Evolutionary conservation across 2,329 filamentous ascomycete genomes (phyloP).

Genomic region (Exserohilum turcica): DNA sequence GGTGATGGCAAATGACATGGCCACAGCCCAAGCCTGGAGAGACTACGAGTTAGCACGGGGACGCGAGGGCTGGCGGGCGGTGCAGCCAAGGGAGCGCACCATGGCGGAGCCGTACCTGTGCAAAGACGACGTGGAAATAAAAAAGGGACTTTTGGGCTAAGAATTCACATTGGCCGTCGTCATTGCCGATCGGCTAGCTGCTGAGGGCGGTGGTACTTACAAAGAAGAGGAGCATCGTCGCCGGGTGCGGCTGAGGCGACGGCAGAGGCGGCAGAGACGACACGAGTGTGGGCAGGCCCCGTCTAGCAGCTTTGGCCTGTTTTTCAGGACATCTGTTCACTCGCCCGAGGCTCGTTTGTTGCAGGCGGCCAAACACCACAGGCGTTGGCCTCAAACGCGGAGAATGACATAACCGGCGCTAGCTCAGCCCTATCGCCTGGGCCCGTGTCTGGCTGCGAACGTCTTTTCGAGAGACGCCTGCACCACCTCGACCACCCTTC

Average conservation of each 20-base stretch:
- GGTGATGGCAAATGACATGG: conserved; percentile 46
- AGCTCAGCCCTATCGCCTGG: conserved; percentile 37
- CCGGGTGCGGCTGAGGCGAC: background rate
- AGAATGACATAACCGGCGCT: conserved; percentile 35
- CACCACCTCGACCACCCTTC: conserved; percentile 15
- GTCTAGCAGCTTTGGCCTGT: background rate
- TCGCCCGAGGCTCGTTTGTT: background rate
- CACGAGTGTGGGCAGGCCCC: background rate
- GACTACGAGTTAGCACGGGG: conserved; percentile 28
- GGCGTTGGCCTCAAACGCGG: conserved; percentile 20
- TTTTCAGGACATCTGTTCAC: conserved; percentile 18
- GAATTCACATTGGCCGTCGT: conserved; percentile 37
- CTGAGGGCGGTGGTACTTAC: conserved; percentile 28
- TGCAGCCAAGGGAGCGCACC: conserved; percentile 19
- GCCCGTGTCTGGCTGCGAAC: conserved; percentile 23
- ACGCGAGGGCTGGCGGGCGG: conserved; percentile 4
- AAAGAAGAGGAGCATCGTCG: conserved; percentile 24
- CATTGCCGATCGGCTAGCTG: conserved; percentile 40
- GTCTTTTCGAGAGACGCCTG: conserved; percentile 24
- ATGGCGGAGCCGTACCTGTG: conserved; percentile 30
- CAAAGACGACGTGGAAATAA: conserved; percentile 24
- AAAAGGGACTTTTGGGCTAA: conserved; percentile 38
- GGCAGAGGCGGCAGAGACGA: background rate
- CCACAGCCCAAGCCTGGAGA: conserved; percentile 41
- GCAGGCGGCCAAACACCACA: conserved; percentile 16